Conservation (phyloP, 2,329 filamentous ascomycete genomes). For the Aspergillus nomiae region DNA sequence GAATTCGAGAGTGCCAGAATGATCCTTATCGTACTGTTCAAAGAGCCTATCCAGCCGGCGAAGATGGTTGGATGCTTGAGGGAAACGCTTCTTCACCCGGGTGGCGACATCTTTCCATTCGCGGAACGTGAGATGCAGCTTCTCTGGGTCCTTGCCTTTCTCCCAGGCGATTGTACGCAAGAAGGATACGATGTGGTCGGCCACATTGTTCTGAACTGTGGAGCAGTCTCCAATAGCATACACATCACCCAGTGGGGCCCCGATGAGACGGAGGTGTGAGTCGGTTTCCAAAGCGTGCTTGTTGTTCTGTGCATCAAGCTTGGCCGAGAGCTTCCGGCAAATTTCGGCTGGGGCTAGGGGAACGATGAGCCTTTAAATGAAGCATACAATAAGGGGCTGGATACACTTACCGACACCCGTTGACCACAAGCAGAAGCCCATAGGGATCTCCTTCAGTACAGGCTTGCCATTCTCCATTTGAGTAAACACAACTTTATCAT, state of each 20-base stretch:
- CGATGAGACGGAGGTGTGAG: slow-evolving; percentile 83
- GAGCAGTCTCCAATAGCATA: slow-evolving; percentile 96
- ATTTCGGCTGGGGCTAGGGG: slow-evolving; percentile 71
- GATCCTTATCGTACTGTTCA: slow-evolving; percentile 86
- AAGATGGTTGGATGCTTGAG: slow-evolving; percentile 84
- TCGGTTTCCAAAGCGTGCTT: slow-evolving; percentile 92
- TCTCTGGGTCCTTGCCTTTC: slow-evolving; percentile 84
- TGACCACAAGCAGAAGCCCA: slow-evolving; percentile 97
- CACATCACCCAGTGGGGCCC: slow-evolving; percentile 87
- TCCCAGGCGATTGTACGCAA: slow-evolving; percentile 89
- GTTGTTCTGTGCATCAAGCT: slow-evolving; percentile 80
- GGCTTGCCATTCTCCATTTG: slow-evolving; percentile 76
- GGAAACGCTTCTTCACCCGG: slow-evolving; percentile 84
- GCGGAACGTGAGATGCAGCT: slow-evolving; percentile 78
- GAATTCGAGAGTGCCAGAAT: slow-evolving; percentile 91
- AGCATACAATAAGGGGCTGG: background rate
- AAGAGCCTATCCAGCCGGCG: slow-evolving; percentile 90
- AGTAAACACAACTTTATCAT: slow-evolving; percentile 84
- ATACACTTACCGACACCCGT: slow-evolving; percentile 70
- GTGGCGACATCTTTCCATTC: slow-evolving; percentile 87
- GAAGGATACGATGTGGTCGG: slow-evolving; percentile 87
- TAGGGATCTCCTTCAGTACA: slow-evolving; percentile 89
- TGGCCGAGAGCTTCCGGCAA: slow-evolving; percentile 72
- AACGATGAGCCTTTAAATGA: slow-evolving; percentile 9
- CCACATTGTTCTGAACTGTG: slow-evolving; percentile 96